Evolutionary conservation across 2,329 filamentous ascomycete species (phyloP).

Genomic region (Didymella arachidicola): DNA sequence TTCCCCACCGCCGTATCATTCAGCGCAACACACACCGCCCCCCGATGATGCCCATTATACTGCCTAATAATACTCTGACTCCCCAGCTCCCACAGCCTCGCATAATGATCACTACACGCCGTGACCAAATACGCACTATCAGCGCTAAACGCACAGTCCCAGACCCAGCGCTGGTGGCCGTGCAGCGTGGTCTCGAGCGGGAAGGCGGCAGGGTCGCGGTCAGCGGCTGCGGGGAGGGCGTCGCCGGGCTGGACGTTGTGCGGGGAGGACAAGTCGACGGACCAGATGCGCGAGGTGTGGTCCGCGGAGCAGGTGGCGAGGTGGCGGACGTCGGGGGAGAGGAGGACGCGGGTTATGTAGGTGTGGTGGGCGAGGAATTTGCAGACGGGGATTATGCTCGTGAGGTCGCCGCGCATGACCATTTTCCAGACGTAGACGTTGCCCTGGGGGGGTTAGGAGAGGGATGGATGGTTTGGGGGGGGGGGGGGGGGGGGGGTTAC

Average conservation of each 20-base stretch:
- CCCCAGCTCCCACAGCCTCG: constrained; percentile 85
- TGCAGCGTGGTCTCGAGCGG: constrained; percentile 86
- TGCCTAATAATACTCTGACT: constrained; percentile 91
- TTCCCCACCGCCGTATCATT: constrained; percentile 70
- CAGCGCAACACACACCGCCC: constrained; percentile 88
- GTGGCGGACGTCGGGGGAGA: constrained; percentile 93
- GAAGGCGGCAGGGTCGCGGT: constrained; percentile 65
- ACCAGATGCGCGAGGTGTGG: constrained; percentile 96
- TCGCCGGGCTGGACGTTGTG: constrained; percentile 47
- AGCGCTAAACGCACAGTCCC: constrained; percentile 95
- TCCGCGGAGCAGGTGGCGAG: constrained; percentile 93
- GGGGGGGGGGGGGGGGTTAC: constrained; percentile 39
- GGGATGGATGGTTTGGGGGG: no score
- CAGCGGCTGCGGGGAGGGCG: constrained; percentile 43
- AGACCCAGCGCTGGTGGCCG: constrained; percentile 94
- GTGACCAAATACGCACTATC: constrained; percentile 94
- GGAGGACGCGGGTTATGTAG: constrained; percentile 89
- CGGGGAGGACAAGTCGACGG: constrained; percentile 67
- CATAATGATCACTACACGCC: constrained; percentile 92
- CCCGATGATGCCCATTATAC: constrained; percentile 93
- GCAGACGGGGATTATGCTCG: constrained; percentile 83
- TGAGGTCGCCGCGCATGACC: constrained; percentile 81
- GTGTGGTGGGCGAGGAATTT: constrained; percentile 91
- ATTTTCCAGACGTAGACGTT: constrained; percentile 98
- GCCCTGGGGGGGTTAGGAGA: constrained; percentile 63